Conservation (phyloP, 2,329 filamentous ascomycete genomes). For the Xylariomycetidae sp. region DNA sequence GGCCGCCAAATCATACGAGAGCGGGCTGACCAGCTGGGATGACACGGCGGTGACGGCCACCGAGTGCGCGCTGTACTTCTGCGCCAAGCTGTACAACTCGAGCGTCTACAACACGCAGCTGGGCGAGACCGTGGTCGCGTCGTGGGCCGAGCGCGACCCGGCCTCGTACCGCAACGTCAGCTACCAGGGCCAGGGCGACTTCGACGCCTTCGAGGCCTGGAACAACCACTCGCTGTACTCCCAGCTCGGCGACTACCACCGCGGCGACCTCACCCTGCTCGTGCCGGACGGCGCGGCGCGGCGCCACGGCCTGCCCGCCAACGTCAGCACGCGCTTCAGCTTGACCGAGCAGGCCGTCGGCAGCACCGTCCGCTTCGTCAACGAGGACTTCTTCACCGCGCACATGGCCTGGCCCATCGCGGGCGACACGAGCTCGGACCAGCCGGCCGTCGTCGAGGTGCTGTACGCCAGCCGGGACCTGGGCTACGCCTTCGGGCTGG, state of each 20-base stretch:
- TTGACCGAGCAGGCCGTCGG: slow-evolving; percentile 11
- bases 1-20: slow-evolving; percentile 4
- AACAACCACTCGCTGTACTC: slow-evolving; percentile 9
- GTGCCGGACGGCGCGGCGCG: slow-evolving; percentile 3
- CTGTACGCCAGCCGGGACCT: slow-evolving; percentile 11
- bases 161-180: slow-evolving; percentile 4
- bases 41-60: slow-evolving; percentile 14
- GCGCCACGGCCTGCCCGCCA: background rate
- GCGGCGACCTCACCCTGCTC: slow-evolving; percentile 9
- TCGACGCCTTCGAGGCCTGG: slow-evolving; percentile 9
- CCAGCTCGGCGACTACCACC: background rate
- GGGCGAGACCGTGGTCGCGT: slow-evolving; percentile 6
- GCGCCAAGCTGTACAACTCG: slow-evolving; percentile 12
- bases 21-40: slow-evolving; percentile 7
- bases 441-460: slow-evolving; percentile 4
- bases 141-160: slow-evolving; percentile 9
- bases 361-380: slow-evolving; percentile 9
- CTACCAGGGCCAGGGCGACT: background rate
- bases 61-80: slow-evolving; percentile 21
- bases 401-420: slow-evolving; percentile 6
- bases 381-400: slow-evolving; percentile 6
- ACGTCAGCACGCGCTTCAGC: slow-evolving; percentile 3
- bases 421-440: background rate
- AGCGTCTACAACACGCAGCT: slow-evolving; percentile 7
- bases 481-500: slow-evolving; percentile 10